Evolutionary conservation across 192 early-diverging fungal species (phyloP), one percentile per base, ranked within the genome.

Genomic region (Rhizophlyctis rosea): DNA sequence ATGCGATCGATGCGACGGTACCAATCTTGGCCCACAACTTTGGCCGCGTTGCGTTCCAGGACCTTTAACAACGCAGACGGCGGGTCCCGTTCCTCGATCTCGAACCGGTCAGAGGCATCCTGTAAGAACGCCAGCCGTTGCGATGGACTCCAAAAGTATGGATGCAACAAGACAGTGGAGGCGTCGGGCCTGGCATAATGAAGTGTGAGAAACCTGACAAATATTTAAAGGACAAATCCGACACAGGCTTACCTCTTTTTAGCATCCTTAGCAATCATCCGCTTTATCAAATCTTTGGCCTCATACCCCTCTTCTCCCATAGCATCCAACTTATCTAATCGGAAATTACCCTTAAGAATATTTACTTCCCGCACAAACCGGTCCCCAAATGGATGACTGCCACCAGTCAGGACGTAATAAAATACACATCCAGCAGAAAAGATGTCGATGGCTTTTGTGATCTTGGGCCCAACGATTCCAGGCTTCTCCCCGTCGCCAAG

Each of bases 401-500:
- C 97, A 30, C 81, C 76, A 7, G 90, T 89, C 31, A 97, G 77
- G 2, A 92, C 86, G 75, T 94, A 99, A 73, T 92, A 93, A 61
- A 95, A 98, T 33, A 97, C 88, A 73, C 94, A 98, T 21, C 96
- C 96, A 51, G 88, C 81, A 14, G 94, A 94, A 66, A 99, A 99
- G 52, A 99, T 90, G 66, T 99, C 97, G 35, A 99, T 91, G 2
- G 91, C 86, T 11, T 86, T 76, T 3, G 95, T 96, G 58, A 98
- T 76, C 0, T 57, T 60, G 3, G 50, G 32, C 23, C 71, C 59
- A 28, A 33, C 21, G 51, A 49, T 57, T 3, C 27, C 21, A 14
- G 60, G 16, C 23, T 13, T 32, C 9, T 7, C 11, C 9, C 56
- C 56, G 56, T 57, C n/a, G n/a, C n/a, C n/a, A n/a, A n/a, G 21